Evolutionary conservation across 2,329 filamentous ascomycete species (phyloP), one percentile per base, ranked within the genome.

Genomic region (Exophiala lecanii-corni): DNA sequence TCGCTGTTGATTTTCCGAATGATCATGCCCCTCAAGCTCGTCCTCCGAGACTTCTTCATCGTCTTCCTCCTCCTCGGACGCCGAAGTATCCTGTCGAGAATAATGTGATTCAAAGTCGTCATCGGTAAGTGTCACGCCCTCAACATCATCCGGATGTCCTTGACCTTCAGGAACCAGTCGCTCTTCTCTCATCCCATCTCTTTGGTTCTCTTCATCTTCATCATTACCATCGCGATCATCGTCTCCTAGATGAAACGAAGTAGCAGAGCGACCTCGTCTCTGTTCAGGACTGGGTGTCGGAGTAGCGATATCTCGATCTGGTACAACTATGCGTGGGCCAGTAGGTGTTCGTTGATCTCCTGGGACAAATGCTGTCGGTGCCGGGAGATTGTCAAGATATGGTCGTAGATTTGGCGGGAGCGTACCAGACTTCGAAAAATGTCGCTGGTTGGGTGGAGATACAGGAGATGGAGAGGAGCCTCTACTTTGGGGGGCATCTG

Each of bases 21-120:
- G 32, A 16, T 49, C 32, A 5, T 34, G 15, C 12, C 36, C 23
- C 31, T 21, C n/a, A 6, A 20, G 7, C 7, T 25, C 20, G 16
- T 43, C 35, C 2, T 39, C 53, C 6, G 47, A 31, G 4, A 26
- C 45, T 28, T 53, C 38, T 15, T 44, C 44, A 6, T 54, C 49
- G 3, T 41, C 50, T 20, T 49, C 51, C 16, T 56, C 49, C 5
- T 52, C 25, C 10, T 48, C 55, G 41, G 58, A 60, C 34, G 61
- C 64, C 0, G 66, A 63, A 0, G 62, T 64, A 34, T 63, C 61
- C 20, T 64, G 63, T 15, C 66, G 45, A 3, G 62, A 70, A 38
- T 70, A 71, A 17, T 71, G 68, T 3, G 68, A 68, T 41, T 68
- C 63, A 36, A 71, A 69, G 44, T 70, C 67, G 3, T 61, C 62